A percentile compares a stretch with the other conserved stretches of the same genome.
These are phyloP conservation scores for Botryotinia convoluta DNA, from an alignment of 2,329 filamentous ascomycete genomes.

Conservation along the genomic window DNA sequence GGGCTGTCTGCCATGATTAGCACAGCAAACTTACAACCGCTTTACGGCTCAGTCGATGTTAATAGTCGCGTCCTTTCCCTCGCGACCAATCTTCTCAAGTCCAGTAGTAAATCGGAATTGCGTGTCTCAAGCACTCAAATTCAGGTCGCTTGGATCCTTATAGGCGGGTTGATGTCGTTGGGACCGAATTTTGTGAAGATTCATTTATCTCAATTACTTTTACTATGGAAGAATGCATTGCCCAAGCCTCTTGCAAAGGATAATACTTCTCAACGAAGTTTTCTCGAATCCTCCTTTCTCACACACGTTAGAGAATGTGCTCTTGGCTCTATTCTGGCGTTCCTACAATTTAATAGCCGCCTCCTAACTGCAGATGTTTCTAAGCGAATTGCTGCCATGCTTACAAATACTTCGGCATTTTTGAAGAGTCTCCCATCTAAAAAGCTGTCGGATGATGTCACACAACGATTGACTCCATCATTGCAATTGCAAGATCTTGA, in stretches of 20 bases:
- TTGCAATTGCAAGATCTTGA: conserved; percentile 87
- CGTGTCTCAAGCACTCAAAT: conserved; percentile 91
- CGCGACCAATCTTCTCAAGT: conserved; percentile 88
- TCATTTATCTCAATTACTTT: conserved; percentile 85
- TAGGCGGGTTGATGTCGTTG: conserved; percentile 93
- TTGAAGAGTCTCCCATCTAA: conserved; percentile 79
- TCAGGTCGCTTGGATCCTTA: conserved; percentile 95
- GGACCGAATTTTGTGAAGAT: conserved; percentile 99
- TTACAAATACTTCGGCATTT: conserved; percentile 91
- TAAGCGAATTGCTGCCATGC: conserved; percentile 86
- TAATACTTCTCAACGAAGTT: conserved; percentile 77
- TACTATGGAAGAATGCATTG: conserved; percentile 96
- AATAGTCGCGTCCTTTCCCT: conserved; percentile 89
- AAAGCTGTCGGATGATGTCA: conserved; percentile 82
- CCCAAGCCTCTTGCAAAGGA: conserved; percentile 94
- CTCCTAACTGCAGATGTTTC: conserved; percentile 91
- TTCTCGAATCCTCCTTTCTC: conserved; percentile 87
- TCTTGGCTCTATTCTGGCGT: conserved; percentile 84
- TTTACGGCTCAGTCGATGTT: conserved; percentile 94
- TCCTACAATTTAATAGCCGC: conserved; percentile 89
- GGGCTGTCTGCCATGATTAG: conserved; percentile 88
- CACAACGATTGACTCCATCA: conserved; percentile 77
- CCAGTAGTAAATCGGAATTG: conserved; percentile 85
- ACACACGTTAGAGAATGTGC: conserved; percentile 95
- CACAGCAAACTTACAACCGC: conserved; percentile 79